Percentiles rank a stretch among this genome's conserved stretches.
Evolutionary conservation across 768 basidiomycete genomes (phyloP).

Genomic region (Sistotremastrum niveocremeum): DNA sequence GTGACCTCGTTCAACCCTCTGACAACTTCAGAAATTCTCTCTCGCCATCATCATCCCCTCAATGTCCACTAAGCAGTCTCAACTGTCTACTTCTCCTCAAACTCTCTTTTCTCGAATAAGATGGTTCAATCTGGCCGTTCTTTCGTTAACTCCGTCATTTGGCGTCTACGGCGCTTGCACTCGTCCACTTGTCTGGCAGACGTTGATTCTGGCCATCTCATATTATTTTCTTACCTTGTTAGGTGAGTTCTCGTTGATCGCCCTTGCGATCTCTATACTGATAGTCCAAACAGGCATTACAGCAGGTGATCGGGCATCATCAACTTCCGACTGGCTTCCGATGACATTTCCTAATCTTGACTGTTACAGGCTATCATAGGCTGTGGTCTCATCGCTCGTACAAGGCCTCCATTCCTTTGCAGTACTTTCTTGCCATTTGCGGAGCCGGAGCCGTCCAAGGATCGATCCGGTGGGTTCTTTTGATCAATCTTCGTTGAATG

Average conservation of each 20-base stretch:
- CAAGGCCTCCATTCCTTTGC: constrained; percentile 58
- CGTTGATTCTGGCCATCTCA: constrained; percentile 42
- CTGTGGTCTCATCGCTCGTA: constrained; percentile 81
- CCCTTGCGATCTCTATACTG: constrained; percentile 6
- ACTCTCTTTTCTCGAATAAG: constrained; percentile 20
- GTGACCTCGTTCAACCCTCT: too few species aligned
- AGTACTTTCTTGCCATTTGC: constrained; percentile 54
- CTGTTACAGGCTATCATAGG: constrained; percentile 54
- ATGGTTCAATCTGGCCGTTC: constrained; percentile 66
- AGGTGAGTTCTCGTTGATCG: constrained; percentile 26
- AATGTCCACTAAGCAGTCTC: too few species aligned
- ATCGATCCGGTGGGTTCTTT: constrained; percentile 31
- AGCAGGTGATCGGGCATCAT: constrained; percentile 22
- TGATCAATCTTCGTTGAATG: too few species aligned
- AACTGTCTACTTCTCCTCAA: too few species aligned
- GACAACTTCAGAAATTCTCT: too few species aligned
- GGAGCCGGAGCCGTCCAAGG: constrained; percentile 79
- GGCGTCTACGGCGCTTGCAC: constrained; percentile 53
- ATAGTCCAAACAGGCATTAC: constrained; percentile 30
- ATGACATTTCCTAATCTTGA: constrained; percentile 1
- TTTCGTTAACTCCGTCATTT: constrained; percentile 58
- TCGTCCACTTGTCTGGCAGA: constrained; percentile 34
- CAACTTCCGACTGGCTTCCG: neutral
- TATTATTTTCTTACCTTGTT: constrained; percentile 88
- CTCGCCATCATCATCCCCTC: too few species aligned